phyloP scores from a whole-genome alignment of 2,329 filamentous ascomycete genomes.

The Helotiales sp. region DNA sequence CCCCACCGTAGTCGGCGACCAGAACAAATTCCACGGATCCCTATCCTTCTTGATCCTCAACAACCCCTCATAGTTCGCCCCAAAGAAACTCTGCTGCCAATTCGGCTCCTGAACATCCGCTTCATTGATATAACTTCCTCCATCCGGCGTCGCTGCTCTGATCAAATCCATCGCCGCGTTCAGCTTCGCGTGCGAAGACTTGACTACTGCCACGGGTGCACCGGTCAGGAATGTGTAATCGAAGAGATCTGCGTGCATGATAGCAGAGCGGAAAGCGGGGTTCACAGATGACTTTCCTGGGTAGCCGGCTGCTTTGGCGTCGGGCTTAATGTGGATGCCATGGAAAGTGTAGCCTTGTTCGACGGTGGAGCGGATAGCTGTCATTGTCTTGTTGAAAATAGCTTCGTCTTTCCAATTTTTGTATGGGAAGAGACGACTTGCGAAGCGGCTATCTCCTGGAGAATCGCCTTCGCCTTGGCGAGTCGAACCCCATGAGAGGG shows the following conservation, averaged over 20 bases:
- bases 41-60: slow-evolving; percentile 48
- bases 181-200: neutral
- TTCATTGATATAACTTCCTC: slow-evolving; percentile 50
- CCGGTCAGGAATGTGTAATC: slow-evolving; percentile 38
- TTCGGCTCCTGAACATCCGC: slow-evolving; percentile 45
- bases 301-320: slow-evolving; percentile 4
- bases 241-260: slow-evolving; percentile 18
- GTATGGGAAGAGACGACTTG: slow-evolving; percentile 43
- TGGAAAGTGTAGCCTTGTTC: slow-evolving; percentile 37
- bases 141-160: slow-evolving; percentile 21
- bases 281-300: slow-evolving; percentile 17
- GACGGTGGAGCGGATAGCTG: slow-evolving; percentile 34
- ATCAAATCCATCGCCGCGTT: neutral
- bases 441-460: slow-evolving; percentile 25
- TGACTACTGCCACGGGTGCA: slow-evolving; percentile 46
- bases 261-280: slow-evolving; percentile 18
- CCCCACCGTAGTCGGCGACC: slow-evolving; percentile 18
- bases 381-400: slow-evolving; percentile 27
- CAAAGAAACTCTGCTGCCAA: slow-evolving; percentile 33
- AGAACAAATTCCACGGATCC: slow-evolving; percentile 45
- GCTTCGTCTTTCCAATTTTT: slow-evolving; percentile 36
- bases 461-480: slow-evolving; percentile 37
- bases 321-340: slow-evolving; percentile 22
- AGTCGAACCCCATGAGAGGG: slow-evolving; percentile 37
- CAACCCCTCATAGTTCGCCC: slow-evolving; percentile 38